Evolutionary conservation across 805 yeast genomes (phyloP), one percentile per base, ranked within the genome.

Genomic region (Millerozyma acaciae): DNA sequence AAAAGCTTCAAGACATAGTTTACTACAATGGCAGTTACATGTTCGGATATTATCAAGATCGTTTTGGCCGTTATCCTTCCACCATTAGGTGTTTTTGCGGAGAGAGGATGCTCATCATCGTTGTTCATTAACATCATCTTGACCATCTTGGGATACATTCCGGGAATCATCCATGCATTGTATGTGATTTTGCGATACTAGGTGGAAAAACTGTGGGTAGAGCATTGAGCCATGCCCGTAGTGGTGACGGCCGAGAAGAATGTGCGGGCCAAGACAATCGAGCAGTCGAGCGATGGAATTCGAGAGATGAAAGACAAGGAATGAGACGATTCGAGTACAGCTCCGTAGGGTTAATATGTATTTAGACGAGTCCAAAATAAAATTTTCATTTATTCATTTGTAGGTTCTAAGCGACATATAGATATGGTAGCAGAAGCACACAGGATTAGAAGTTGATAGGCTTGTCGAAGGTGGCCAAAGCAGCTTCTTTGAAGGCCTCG

Each of bases 401-500:
- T n/a, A n/a, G n/a, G n/a, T n/a, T n/a, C n/a, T n/a, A n/a, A n/a
- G n/a, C n/a, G n/a, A n/a, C n/a, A n/a, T n/a, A n/a, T n/a, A n/a
- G n/a, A n/a, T n/a, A n/a, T n/a, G n/a, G n/a, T n/a, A n/a, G n/a
- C n/a, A n/a, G n/a, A n/a, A n/a, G n/a, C n/a, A 6, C 16, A 6
- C 29, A 8, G 25, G 24, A 18, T 38, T 77, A 85, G 49, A 79
- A 82, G 78, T 90, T 89, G 65, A 90, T 76, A 57, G 97, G 86
- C 73, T 89, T 87, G 58, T 75, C 90, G 60, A 79, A 88, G 33
- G 96, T 84, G 43, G 94, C 84, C 73, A 87, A 72, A 50, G 95
- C 95, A 50, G 96, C 97, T 73, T 93, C 98, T 73, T 90, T 90
- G 76, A 90, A 84, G 14, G 97, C 97, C 75, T 93, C 99, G 17